A percentile compares a stretch with the other conserved stretches of the same genome.
Evolutionary conservation across 345 rosid species (phyloP).

Genomic region (Boechera stricta): DNA sequence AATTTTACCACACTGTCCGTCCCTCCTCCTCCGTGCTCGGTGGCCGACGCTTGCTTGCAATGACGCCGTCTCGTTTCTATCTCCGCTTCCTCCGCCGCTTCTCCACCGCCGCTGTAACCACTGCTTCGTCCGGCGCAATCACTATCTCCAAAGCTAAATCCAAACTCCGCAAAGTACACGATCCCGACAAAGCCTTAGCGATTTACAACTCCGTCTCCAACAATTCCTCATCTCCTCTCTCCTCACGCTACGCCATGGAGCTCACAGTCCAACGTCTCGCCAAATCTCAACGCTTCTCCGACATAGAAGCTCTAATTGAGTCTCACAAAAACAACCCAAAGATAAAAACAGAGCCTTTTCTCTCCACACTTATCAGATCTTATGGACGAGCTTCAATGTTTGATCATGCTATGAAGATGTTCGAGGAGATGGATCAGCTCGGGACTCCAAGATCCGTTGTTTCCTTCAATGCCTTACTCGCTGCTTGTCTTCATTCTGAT

Average conservation of each 20-base stretch:
- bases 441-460: slow-evolving; percentile 65
- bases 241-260: slow-evolving; percentile 77
- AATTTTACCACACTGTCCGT: too few species aligned
- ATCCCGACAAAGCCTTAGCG: slow-evolving; percentile 77
- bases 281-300: slow-evolving; percentile 69
- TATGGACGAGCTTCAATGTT: slow-evolving; percentile 76
- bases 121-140: slow-evolving; percentile 41
- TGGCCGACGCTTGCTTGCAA: slow-evolving; percentile 22
- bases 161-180: slow-evolving; percentile 65
- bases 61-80: slow-evolving; percentile 52
- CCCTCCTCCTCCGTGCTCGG: too few species aligned
- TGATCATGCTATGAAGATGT: slow-evolving; percentile 60
- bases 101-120: slow-evolving; percentile 44
- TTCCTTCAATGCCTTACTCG: slow-evolving; percentile 66
- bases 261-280: slow-evolving; percentile 78
- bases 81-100: slow-evolving; percentile 60
- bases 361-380: slow-evolving; percentile 72
- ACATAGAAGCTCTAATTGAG: slow-evolving; percentile 64
- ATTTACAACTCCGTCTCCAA: slow-evolving; percentile 67
- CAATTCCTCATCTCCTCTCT: slow-evolving; percentile 49
- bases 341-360: slow-evolving; percentile 64
- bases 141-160: slow-evolving; percentile 70
- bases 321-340: slow-evolving; percentile 66
- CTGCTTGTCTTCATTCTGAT: slow-evolving; percentile 56
- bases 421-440: slow-evolving; percentile 61